These are phyloP conservation scores for Cenchrus purpureus DNA, from an alignment of 176 grass and related monocot genomes.

Conservation along the genomic window DNA sequence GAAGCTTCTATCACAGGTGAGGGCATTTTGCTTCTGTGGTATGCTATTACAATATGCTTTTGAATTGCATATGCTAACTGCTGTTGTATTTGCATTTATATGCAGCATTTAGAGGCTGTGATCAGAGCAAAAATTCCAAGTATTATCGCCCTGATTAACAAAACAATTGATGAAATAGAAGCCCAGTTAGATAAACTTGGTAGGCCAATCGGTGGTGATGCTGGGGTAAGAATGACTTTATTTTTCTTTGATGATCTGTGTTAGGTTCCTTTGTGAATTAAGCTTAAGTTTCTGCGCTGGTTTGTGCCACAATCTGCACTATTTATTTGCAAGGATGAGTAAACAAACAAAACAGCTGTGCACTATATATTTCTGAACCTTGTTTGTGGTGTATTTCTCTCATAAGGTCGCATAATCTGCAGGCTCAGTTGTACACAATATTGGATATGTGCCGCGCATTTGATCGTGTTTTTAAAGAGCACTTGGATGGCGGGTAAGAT, in stretches of 20 bases:
- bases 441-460: constrained; percentile 99
- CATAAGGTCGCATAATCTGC: constrained; percentile 28
- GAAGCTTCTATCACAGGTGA: constrained; percentile 95
- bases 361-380: constrained; percentile 8
- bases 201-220: constrained; percentile 88
- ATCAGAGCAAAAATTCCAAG: constrained; percentile 98
- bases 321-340: constrained; percentile 14
- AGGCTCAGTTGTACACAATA: constrained; percentile 99
- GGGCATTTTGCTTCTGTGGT: constrained; percentile 15
- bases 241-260: constrained; percentile 13
- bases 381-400: constrained; percentile 32
- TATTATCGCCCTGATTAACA: constrained; percentile 96
- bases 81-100: constrained; percentile 36
- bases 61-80: constrained; percentile 17
- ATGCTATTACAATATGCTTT: background rate
- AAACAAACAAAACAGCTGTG: background rate
- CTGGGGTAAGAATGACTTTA: constrained; percentile 71
- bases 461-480: constrained; percentile 98
- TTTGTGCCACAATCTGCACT: constrained; percentile 26
- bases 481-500: constrained; percentile 97
- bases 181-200: constrained; percentile 93
- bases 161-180: constrained; percentile 99
- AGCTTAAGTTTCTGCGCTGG: background rate
- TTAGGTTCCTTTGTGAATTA: constrained; percentile 8
- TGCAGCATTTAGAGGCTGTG: constrained; percentile 90